Percentiles rank a stretch among this genome's conserved stretches.
Evolutionary conservation across 805 yeast genomes (phyloP).

Genomic region (Nakazawaea siamensis): DNA sequence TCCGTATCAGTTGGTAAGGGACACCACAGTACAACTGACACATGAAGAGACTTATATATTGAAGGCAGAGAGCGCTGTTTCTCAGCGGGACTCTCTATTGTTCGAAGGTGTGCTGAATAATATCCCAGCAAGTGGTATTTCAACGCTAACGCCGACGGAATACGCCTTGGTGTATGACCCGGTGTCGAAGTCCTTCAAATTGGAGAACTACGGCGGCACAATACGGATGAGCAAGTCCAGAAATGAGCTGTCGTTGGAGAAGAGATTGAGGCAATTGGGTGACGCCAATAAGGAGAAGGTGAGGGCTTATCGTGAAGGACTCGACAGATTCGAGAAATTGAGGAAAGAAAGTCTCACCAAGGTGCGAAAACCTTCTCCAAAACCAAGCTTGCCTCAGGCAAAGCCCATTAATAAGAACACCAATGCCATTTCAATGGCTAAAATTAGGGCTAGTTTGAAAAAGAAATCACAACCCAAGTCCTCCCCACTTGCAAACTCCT

Average conservation of each 20-base stretch:
- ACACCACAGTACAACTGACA: conserved; percentile 2
- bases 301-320: neutral
- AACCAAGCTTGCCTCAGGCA: no score
- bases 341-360: conserved; percentile 2
- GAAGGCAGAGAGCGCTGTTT: conserved; percentile 16
- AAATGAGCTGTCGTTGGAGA: conserved; percentile 17
- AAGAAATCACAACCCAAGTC: neutral
- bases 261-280: conserved; percentile 9
- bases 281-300: neutral
- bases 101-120: conserved; percentile 20
- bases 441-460: no score
- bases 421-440: no score
- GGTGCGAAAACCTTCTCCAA: no score
- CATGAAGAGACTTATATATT: conserved; percentile 16
- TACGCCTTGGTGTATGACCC: conserved; percentile 20
- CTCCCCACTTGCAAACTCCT: neutral
- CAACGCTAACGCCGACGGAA: conserved; percentile 6
- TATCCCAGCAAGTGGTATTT: conserved; percentile 10
- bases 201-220: conserved; percentile 19
- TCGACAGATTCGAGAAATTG: conserved; percentile 1
- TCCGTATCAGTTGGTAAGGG: conserved; percentile 17
- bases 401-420: neutral
- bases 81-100: conserved; percentile 14
- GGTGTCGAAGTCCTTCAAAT: conserved; percentile 16
- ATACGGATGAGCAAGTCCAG: conserved; percentile 24